Evolutionary conservation across 2,329 filamentous ascomycete species (phyloP).

Genomic region (Penicillium sp.): DNA sequence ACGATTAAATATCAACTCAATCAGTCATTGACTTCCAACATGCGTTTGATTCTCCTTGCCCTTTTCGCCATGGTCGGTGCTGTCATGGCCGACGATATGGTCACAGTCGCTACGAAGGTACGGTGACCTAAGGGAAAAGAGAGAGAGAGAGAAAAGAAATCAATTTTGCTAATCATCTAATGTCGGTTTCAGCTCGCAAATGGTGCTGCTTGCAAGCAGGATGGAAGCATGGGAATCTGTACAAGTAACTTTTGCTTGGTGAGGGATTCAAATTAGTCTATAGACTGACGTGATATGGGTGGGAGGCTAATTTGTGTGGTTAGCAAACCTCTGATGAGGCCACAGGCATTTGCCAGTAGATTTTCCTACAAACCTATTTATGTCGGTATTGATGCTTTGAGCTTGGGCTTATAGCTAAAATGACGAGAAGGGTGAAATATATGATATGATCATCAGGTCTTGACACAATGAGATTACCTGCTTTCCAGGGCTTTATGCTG

Average conservation of each 20-base stretch:
- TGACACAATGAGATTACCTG: not conserved
- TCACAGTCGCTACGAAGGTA: not conserved
- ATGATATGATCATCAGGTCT: not conserved
- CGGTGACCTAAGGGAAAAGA: not conserved
- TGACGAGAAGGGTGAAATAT: too few relatives aligned
- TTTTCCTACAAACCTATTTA: too few relatives aligned
- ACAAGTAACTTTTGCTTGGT: constrained; percentile 6
- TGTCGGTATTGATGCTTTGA: too few relatives aligned
- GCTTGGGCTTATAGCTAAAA: not conserved
- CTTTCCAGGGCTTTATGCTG: not conserved
- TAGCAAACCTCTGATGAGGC: not conserved
- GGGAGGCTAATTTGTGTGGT: not conserved
- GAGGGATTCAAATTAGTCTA: not conserved
- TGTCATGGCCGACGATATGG: constrained; percentile 1
- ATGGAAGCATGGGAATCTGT: constrained; percentile 6
- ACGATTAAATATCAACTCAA: not conserved
- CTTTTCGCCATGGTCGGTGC: not conserved
- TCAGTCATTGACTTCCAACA: not conserved
- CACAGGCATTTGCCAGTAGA: not conserved
- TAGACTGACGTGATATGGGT: not conserved
- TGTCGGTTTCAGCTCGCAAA: not conserved
- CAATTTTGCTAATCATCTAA: not conserved
- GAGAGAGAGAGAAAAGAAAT: not conserved
- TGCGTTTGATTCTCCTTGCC: constrained; percentile 1
- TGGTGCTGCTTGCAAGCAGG: not conserved